Base-by-base conservation (phyloP, 805 yeast genomes). In the Hemisphaericaspora nanyangensis region DNA sequence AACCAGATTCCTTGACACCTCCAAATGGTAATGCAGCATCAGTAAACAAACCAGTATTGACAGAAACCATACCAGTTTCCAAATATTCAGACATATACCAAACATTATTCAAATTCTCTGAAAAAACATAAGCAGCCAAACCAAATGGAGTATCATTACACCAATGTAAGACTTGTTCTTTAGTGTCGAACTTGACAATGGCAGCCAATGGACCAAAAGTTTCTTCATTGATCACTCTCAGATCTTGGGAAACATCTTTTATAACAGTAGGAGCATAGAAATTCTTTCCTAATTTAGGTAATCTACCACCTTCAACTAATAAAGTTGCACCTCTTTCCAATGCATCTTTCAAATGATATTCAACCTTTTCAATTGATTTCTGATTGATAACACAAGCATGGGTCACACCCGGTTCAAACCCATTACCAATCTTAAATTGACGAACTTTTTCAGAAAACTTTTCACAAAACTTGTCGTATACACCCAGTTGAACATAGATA, bases 1-100 rank as follows among this genome's bases (percentile, higher is more conserved):
- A 82, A 1, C 91, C 95, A 27, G 86, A 79, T 60, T 82, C 77
- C 54, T 82, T 82, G 34, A 85, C 72, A 37, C 95, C 95, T 17
- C 95, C 95, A 52, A 80, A 81, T 31, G 86, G 85, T 45, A 80
- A 54, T n/a, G 82, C 71, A 24, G 73, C 68, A 45, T 77, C 82
- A 5, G 80, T 71, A 54, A 77, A 74, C 3, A 74, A 49, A 38
- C 82, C 82, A 7, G 78, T 74, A 58, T 79, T 80, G 32, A 79
- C 77, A 30, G 80, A 68, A 17, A 79, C 82, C 82, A 77, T 79
- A 30, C 85, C 85, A n/a, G 72, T 52, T 55, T 80, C 85, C 46
- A 80, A 59, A 18, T 70, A 75, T 51, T 77, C 82, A 11, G 79
- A 63, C 45, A 79, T 72, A 16, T 70, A 61, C 60, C 71, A 74